Evolutionary conservation across 2,329 filamentous ascomycete species (phyloP).

Genomic region (Chalaropsis ovoidea): DNA sequence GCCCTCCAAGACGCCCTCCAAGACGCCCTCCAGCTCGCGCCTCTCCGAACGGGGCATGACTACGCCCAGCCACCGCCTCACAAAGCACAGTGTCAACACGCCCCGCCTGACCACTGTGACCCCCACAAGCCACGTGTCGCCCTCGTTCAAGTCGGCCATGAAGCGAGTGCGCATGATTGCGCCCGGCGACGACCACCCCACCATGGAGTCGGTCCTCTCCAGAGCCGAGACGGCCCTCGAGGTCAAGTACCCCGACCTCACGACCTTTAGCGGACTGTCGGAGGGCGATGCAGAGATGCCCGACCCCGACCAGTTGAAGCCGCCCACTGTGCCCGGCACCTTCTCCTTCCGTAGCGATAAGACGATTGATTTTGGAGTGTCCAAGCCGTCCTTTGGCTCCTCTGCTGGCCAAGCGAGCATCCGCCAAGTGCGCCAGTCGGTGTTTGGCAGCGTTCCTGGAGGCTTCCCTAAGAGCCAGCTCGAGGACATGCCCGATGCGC

Average conservation of each 20-base stretch:
- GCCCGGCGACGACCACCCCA: constrained; percentile 31
- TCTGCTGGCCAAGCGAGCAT: constrained; percentile 51
- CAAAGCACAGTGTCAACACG: constrained; percentile 73
- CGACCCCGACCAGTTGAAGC: constrained; percentile 27
- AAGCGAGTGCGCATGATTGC: constrained; percentile 26
- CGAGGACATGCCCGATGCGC: constrained; percentile 28
- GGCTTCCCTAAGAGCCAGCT: constrained; percentile 38
- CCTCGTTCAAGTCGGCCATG: constrained; percentile 24
- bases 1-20: constrained; percentile 34
- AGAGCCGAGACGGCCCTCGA: constrained; percentile 28
- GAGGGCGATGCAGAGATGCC: constrained; percentile 23
- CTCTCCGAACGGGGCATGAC: constrained; percentile 38
- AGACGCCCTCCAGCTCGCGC: constrained; percentile 35
- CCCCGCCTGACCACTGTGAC: constrained; percentile 44
- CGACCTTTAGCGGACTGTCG: constrained; percentile 33
- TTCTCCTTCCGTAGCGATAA: constrained; percentile 59
- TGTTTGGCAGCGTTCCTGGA: constrained; percentile 44
- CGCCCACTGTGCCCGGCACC: constrained; percentile 43
- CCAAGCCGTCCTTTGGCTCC: constrained; percentile 45
- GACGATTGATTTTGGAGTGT: constrained; percentile 48
- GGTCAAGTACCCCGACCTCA: constrained; percentile 46
- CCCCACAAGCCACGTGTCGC: constrained; percentile 21
- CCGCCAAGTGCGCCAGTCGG: constrained; percentile 48
- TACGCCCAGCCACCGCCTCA: constrained; percentile 55
- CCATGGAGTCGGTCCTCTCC: constrained; percentile 31